A percentile compares a stretch with the other conserved stretches of the same genome.
phyloP scores from a whole-genome alignment of 345 rosid species.

The Trapa incisa region DNA sequence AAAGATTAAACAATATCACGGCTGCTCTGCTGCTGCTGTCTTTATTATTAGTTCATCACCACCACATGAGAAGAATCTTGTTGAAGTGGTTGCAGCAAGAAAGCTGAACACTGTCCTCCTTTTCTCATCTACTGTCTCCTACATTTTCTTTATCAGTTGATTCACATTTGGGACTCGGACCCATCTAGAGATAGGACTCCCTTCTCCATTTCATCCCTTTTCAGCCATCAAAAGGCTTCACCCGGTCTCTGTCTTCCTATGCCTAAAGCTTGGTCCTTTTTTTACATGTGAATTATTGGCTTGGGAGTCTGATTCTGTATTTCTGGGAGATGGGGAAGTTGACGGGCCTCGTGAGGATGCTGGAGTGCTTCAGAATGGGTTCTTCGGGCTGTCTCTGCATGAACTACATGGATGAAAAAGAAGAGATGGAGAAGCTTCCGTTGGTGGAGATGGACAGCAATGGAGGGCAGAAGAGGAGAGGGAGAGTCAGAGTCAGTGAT shows the following conservation, averaged over 20 bases:
- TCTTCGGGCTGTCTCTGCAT: conserved; percentile 49
- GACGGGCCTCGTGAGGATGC: conserved; percentile 35
- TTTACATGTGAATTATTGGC: neutral
- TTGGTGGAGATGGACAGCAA: conserved; percentile 26
- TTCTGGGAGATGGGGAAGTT: conserved; percentile 36
- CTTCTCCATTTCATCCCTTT: neutral
- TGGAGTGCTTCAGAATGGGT: conserved; percentile 31
- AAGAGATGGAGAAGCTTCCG: conserved; percentile 39
- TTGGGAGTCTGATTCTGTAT: neutral
- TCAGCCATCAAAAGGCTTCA: neutral
- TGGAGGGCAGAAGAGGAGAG: conserved; percentile 25
- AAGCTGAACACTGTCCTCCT: neutral
- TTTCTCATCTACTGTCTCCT: neutral
- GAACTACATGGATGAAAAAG: conserved; percentile 35
- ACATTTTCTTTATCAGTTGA: neutral
- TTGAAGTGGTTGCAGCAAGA: neutral
- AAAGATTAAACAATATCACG: neutral
- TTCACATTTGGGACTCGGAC: no score
- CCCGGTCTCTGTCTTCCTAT: neutral
- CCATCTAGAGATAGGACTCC: no score
- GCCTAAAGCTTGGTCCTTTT: neutral
- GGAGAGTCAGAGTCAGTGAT: conserved; percentile 22
- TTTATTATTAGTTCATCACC: neutral
- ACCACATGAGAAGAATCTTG: neutral
- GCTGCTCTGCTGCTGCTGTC: no score